These are phyloP conservation scores for Solanum paucissectum DNA, from an alignment of 257 asterid species.

Conservation along the genomic window DNA sequence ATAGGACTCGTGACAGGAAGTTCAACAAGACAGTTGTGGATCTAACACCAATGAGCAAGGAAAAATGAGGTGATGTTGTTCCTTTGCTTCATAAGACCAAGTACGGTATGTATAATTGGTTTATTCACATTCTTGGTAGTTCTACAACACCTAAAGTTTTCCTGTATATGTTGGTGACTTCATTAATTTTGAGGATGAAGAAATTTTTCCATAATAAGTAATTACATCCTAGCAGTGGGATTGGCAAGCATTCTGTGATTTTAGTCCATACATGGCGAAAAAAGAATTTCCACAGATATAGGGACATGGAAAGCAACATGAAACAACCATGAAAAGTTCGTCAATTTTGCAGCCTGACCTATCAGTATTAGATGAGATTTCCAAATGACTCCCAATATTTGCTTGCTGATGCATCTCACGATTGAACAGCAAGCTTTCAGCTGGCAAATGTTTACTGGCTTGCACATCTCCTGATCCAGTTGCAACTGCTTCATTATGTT, in stretches of 20 bases:
- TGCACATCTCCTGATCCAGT: slow-evolving; percentile 38
- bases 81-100: background rate
- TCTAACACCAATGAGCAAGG: background rate
- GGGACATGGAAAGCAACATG: background rate
- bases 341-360: slow-evolving; percentile 35
- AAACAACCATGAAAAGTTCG: background rate
- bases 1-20: background rate
- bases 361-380: slow-evolving; percentile 27
- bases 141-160: background rate
- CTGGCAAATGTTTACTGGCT: slow-evolving; percentile 26
- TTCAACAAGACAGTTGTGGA: background rate
- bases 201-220: background rate
- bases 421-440: slow-evolving; percentile 21
- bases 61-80: background rate
- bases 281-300: background rate
- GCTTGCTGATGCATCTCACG: slow-evolving; percentile 25
- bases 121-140: background rate
- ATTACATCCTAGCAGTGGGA: background rate
- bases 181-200: background rate
- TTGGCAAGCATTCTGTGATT: background rate
- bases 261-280: background rate
- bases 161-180: background rate
- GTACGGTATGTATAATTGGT: background rate
- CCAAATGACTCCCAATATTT: slow-evolving; percentile 20
- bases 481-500: slow-evolving; percentile 27